Evolutionary conservation across 2,329 filamentous ascomycete genomes (phyloP).

Genomic region (Neoascochyta sp.): DNA sequence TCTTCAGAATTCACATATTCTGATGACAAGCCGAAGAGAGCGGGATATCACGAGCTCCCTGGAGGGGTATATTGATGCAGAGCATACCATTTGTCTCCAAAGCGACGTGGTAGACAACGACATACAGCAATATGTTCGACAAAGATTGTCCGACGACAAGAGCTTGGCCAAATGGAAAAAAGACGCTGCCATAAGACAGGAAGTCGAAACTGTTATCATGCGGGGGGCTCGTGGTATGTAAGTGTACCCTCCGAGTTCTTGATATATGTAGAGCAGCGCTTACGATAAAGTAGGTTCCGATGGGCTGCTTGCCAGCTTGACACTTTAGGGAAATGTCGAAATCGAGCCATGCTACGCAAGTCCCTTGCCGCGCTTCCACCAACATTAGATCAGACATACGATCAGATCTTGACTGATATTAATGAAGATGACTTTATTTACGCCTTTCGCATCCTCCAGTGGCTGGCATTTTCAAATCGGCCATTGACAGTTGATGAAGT

Average conservation of each 20-base stretch:
- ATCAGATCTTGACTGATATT: constrained; percentile 10
- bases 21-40: constrained; percentile 20
- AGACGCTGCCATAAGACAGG: constrained; percentile 17
- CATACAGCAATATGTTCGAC: constrained; percentile 16
- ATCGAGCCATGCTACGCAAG: constrained; percentile 5
- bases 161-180: constrained; percentile 14
- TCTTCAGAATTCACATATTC: constrained; percentile 12
- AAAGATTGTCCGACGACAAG: constrained; percentile 33
- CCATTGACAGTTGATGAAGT: constrained; percentile 11
- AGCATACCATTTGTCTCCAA: constrained; percentile 13
- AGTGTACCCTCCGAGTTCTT: background rate
- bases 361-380: constrained; percentile 10
- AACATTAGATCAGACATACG: constrained; percentile 15
- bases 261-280: background rate
- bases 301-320: constrained; percentile 17
- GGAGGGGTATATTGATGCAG: constrained; percentile 4
- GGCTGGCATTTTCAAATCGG: constrained; percentile 9
- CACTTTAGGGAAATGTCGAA: constrained; percentile 7
- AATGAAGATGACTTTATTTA: constrained; percentile 6
- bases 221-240: constrained; percentile 14
- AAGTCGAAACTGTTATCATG: constrained; percentile 24
- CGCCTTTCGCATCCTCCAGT: constrained; percentile 10
- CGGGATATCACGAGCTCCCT: constrained; percentile 16
- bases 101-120: constrained; percentile 15
- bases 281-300: constrained; percentile 13